Conservation (phyloP, 2,329 filamentous ascomycete species). For the Camillea tinctor region DNA sequence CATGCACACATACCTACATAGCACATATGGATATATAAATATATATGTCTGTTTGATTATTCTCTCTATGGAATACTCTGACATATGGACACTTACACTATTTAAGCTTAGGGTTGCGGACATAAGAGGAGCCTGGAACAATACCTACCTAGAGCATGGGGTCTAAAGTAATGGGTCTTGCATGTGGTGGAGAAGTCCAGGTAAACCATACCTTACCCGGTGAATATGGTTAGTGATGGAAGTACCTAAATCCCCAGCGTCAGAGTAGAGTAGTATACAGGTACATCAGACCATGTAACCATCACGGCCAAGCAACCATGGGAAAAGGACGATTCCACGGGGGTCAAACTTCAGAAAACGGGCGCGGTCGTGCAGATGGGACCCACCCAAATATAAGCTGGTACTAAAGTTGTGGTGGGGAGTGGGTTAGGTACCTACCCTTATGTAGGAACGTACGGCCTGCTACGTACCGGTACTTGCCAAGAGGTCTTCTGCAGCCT, state of each 20-base stretch:
- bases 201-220: neutral
- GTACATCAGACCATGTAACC: constrained; percentile 4
- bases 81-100: neutral
- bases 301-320: constrained; percentile 8
- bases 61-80: neutral
- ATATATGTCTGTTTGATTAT: neutral
- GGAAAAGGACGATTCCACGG: constrained; percentile 19
- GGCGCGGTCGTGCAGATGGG: constrained; percentile 10
- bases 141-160: too few species aligned
- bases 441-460: neutral
- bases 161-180: neutral
- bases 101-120: too few species aligned
- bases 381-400: constrained; percentile 13
- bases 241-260: neutral
- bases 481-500: neutral
- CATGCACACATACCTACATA: too few species aligned
- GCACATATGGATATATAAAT: too few species aligned
- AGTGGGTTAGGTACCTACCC: constrained; percentile 24
- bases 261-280: constrained; percentile 11
- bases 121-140: too few species aligned
- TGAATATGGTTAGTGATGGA: too few species aligned
- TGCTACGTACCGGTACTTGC: neutral
- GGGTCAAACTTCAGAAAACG: constrained; percentile 10
- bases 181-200: neutral
- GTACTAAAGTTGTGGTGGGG: constrained; percentile 12